Percentiles rank a stretch among this genome's conserved stretches.
phyloP scores from a whole-genome alignment of 108 stramenopile genomes.

The Stephanodiscus triporus region DNA sequence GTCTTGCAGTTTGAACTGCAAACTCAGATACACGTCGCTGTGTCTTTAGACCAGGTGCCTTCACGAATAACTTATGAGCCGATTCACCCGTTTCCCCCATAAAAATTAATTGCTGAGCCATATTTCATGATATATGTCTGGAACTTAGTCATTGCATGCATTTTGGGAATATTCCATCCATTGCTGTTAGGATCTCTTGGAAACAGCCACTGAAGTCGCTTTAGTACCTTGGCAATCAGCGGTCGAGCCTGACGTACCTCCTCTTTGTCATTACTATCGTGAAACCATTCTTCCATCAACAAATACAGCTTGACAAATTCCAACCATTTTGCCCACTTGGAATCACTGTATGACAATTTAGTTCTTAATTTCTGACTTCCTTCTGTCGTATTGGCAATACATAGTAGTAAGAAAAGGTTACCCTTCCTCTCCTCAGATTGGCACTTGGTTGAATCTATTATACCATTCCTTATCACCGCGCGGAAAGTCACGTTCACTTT shows the following conservation, averaged over 20 bases:
- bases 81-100: constrained; percentile 1
- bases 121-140: background rate
- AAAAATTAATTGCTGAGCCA: background rate
- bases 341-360: background rate
- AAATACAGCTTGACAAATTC: background rate
- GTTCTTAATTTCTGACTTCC: too few species aligned
- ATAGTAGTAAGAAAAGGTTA: background rate
- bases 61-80: background rate
- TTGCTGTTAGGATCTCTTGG: background rate
- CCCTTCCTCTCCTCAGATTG: too few species aligned
- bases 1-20: background rate
- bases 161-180: background rate
- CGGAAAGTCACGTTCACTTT: too few species aligned
- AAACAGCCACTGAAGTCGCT: background rate
- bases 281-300: background rate
- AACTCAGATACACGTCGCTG: background rate
- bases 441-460: too few species aligned
- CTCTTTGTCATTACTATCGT: background rate
- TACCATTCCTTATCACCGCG: too few species aligned
- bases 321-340: background rate
- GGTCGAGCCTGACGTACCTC: background rate
- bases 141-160: constrained; percentile 2
- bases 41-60: background rate
- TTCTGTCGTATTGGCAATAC: background rate
- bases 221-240: background rate